A percentile compares a stretch with the other conserved stretches of the same genome.
These are phyloP conservation scores for Aspergillus coremiiformis DNA, from an alignment of 495 filamentous ascomycete species.

Conservation along the genomic window DNA sequence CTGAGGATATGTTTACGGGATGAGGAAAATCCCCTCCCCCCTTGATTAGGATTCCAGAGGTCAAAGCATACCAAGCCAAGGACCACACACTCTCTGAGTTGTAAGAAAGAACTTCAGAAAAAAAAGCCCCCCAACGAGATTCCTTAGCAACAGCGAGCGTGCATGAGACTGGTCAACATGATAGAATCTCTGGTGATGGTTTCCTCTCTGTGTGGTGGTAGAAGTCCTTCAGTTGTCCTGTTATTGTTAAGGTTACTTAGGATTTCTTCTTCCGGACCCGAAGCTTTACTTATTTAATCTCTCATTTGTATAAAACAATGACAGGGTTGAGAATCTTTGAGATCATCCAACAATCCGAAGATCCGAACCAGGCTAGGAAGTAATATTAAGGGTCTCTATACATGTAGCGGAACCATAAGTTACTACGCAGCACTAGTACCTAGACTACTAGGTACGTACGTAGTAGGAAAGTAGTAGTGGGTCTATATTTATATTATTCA, in stretches of 20 bases:
- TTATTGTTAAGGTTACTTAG: background rate
- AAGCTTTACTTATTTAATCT: background rate
- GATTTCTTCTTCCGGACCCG: background rate
- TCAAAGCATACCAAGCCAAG: slow-evolving; percentile 1
- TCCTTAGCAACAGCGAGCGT: background rate
- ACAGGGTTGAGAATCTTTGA: background rate
- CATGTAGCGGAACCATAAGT: background rate
- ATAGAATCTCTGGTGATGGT: background rate
- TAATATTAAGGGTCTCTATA: no score
- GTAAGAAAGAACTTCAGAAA: background rate
- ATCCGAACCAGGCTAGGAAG: background rate
- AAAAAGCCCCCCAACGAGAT: background rate
- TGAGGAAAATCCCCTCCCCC: background rate
- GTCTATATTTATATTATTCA: no score
- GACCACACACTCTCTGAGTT: background rate
- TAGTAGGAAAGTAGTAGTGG: no score
- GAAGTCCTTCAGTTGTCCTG: background rate
- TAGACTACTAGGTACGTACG: no score
- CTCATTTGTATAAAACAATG: background rate
- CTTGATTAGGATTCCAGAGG: slow-evolving; percentile 2
- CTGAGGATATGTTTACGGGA: no score
- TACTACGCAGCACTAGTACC: no score
- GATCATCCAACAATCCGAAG: background rate
- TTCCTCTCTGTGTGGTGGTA: background rate
- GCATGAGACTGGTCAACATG: slow-evolving; percentile 1